These are phyloP conservation scores for Cercospora sp. DNA, from an alignment of 2,329 filamentous ascomycete species.

Conservation along the genomic window DNA sequence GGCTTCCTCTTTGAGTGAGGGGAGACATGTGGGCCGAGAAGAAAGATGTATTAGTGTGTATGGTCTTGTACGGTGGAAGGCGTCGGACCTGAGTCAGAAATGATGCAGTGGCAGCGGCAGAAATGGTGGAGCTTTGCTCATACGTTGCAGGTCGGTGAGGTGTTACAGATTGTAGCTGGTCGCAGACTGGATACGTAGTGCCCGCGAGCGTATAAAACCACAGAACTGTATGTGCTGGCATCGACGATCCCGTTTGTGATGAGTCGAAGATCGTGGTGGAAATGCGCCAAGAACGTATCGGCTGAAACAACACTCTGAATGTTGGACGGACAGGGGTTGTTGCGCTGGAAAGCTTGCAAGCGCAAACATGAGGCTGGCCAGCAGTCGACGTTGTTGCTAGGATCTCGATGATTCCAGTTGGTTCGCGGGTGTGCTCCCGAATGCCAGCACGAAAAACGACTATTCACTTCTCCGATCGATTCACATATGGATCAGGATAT, in stretches of 20 bases:
- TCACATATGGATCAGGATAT: not conserved
- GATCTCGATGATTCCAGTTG: not conserved
- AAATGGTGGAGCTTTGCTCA: constrained; percentile 7
- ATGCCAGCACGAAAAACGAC: not conserved
- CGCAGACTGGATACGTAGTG: not conserved
- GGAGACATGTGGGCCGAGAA: constrained; percentile 6
- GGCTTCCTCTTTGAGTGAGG: constrained; percentile 13
- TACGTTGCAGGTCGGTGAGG: constrained; percentile 8
- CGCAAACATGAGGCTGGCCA: not conserved
- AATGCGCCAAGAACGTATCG: not conserved
- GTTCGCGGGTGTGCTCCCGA: not conserved
- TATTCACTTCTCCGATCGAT: not conserved
- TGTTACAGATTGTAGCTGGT: not conserved
- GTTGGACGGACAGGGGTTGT: not conserved
- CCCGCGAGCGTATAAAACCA: not conserved
- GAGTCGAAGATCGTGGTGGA: not conserved
- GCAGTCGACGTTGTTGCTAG: not conserved
- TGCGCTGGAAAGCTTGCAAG: not conserved
- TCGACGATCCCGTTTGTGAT: not conserved
- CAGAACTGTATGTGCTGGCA: not conserved
- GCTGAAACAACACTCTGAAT: not conserved
- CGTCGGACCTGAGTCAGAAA: constrained; percentile 2
- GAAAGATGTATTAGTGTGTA: not conserved
- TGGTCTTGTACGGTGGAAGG: constrained; percentile 1
- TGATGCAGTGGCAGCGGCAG: not conserved